phyloP scores from a whole-genome alignment of 2,329 filamentous ascomycete species.

The Beauveria sp. region DNA sequence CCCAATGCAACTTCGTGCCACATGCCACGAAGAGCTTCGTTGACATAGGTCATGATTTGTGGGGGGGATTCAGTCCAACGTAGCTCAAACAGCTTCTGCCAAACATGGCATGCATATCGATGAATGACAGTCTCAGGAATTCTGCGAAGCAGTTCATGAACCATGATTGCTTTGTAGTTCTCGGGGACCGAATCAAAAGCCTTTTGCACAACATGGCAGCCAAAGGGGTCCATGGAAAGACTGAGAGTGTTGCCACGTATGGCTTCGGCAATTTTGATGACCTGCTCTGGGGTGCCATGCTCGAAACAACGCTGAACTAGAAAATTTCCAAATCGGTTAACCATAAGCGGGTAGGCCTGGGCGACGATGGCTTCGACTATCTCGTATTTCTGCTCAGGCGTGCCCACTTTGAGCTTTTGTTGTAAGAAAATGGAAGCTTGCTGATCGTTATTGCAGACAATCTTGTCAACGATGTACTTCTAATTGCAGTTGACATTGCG shows the following conservation, averaged over 20 bases:
- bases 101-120: slow-evolving; percentile 96
- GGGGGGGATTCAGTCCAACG: slow-evolving; percentile 92
- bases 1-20: slow-evolving; percentile 98
- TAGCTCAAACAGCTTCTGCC: slow-evolving; percentile 98
- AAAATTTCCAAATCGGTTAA: slow-evolving; percentile 98
- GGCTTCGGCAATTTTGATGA: slow-evolving; percentile 87
- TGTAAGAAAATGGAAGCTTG: slow-evolving; percentile 98
- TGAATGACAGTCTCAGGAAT: slow-evolving; percentile 98
- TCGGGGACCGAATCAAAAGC: slow-evolving; percentile 97
- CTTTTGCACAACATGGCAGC: slow-evolving; percentile 97
- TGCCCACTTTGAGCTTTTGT: slow-evolving; percentile 97
- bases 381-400: slow-evolving; percentile 89
- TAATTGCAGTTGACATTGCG: slow-evolving; percentile 97
- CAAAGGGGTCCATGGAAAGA: slow-evolving; percentile 97
- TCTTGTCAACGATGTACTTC: slow-evolving; percentile 99
- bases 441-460: slow-evolving; percentile 98
- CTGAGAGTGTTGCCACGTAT: slow-evolving; percentile 91
- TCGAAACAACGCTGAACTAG: slow-evolving; percentile 98
- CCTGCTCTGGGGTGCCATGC: slow-evolving; percentile 89
- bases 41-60: slow-evolving; percentile 98
- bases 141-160: slow-evolving; percentile 88
- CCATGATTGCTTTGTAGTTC: slow-evolving; percentile 97
- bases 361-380: slow-evolving; percentile 95
- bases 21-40: slow-evolving; percentile 89
- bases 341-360: slow-evolving; percentile 91